Evolutionary conservation across 805 yeast genomes (phyloP).

Genomic region (Naumovozyma baii): DNA sequence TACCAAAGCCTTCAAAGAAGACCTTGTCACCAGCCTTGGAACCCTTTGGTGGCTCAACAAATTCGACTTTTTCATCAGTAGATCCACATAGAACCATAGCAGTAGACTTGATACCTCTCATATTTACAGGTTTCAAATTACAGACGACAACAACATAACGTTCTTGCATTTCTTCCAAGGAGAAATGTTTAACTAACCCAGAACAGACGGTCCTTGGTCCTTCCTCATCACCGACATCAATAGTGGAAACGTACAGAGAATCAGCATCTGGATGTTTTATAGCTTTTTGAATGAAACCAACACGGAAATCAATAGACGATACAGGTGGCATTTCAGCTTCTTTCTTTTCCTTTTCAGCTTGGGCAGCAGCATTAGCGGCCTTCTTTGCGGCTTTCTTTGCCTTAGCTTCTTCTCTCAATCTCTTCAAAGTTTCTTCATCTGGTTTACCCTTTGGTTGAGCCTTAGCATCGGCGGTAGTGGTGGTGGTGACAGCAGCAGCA

Average conservation of each 20-base stretch:
- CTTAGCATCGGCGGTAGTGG: constrained; percentile 23
- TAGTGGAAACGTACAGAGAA: constrained; percentile 89
- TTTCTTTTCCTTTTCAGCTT: constrained; percentile 26
- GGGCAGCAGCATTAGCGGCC: constrained; percentile 49
- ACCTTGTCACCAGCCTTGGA: constrained; percentile 93
- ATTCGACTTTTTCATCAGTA: constrained; percentile 65
- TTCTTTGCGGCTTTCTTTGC: constrained; percentile 50
- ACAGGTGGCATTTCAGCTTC: constrained; percentile 63
- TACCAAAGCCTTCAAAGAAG: constrained; percentile 78
- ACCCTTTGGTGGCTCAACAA: constrained; percentile 88
- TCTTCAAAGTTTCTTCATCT: constrained; percentile 39
- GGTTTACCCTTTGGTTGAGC: constrained; percentile 35
- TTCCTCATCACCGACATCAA: constrained; percentile 90
- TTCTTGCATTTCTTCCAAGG: constrained; percentile 92
- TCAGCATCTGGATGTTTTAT: constrained; percentile 97
- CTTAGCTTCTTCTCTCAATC: constrained; percentile 43
- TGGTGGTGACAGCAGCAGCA: constrained; percentile 3
- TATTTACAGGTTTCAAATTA: constrained; percentile 92
- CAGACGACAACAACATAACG: constrained; percentile 86
- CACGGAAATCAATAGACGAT: constrained; percentile 81
- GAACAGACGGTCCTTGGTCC: constrained; percentile 98
- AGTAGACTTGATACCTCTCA: constrained; percentile 92
- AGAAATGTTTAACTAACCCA: constrained; percentile 82
- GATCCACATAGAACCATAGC: constrained; percentile 98
- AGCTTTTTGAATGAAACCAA: constrained; percentile 95